These are phyloP conservation scores for Polygonum aviculare DNA, from an alignment of 148 eudicot species.

Conservation along the genomic window DNA sequence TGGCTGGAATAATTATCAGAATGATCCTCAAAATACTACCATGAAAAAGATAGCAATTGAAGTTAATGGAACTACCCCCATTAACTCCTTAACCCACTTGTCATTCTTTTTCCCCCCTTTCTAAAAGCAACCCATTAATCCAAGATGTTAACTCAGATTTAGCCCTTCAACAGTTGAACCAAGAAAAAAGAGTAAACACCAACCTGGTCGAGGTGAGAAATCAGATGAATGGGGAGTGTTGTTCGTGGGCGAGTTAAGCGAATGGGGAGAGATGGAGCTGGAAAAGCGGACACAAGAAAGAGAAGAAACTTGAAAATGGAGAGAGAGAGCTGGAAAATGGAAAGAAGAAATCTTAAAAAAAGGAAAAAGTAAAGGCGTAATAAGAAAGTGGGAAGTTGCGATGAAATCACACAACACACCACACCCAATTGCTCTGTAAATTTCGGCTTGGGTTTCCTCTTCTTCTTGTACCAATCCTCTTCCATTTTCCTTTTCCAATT, in stretches of 20 bases:
- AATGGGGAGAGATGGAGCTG: not conserved
- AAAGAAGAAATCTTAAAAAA: not conserved
- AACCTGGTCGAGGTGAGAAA: not conserved
- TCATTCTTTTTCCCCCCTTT: not conserved
- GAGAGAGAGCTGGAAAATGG: not conserved
- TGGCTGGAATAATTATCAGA: not conserved
- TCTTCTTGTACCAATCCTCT: not conserved
- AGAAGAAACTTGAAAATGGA: not conserved
- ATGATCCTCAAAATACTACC: conserved; percentile 3
- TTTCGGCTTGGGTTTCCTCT: not conserved
- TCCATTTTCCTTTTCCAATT: not conserved
- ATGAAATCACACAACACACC: not conserved
- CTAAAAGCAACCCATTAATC: not conserved
- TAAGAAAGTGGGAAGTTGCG: conserved; percentile 7
- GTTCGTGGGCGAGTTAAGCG: not conserved
- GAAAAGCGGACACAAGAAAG: not conserved
- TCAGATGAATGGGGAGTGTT: not conserved
- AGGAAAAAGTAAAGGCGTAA: conserved; percentile 5
- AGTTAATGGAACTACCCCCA: conserved; percentile 5
- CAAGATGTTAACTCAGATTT: not conserved
- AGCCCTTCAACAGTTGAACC: not conserved
- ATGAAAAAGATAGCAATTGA: conserved; percentile 3
- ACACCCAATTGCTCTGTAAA: conserved; percentile 7
- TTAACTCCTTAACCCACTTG: conserved; percentile 4
- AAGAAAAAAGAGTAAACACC: not conserved